Base-by-base conservation (phyloP, 768 basidiomycete species). In the Lentinus brumalis region DNA sequence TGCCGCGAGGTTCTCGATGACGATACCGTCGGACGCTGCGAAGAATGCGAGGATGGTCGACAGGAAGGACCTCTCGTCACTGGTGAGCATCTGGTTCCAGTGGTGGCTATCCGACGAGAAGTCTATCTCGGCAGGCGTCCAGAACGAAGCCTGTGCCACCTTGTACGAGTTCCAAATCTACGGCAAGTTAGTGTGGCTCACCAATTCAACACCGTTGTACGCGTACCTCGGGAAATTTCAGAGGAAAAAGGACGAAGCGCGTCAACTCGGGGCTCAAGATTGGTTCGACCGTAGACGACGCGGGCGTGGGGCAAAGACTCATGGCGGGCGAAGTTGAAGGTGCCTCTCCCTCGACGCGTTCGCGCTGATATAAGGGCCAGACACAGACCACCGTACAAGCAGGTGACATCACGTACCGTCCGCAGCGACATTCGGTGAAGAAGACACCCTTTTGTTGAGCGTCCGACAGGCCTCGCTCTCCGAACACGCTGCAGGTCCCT, bases 151-250 rank as follows among this genome's bases (percentile, higher is more conserved):
- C 66, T 83, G 79, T n/a, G 81, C 81, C 65, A 77, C 76, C 68
- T 83, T 83, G 75, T 83, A 83, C 71, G 77, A 75, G 60, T 77
- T 76, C 81, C 81, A 83, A 64, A 83, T 79, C 80, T 82, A 63
- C 14, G n/a, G n/a, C n/a, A n/a, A n/a, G n/a, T n/a, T n/a, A 7
- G 5, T 11, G 14, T 29, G 47, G n/a, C 7, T 14, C n/a, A 31
- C 4, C 47, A 4, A 5, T 5, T 5, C 32, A n/a, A 35, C 10
- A 10, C 10, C 10, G 29, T 49, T 3, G 47, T 21, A 49, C n/a
- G n/a, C 47, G 6, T 2, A 30, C 18, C 47, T 10, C 26, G 29
- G 8, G 47, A 26, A 2, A 11, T 26, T 26, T 5, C 5, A 30
- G 1, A 1, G 18, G 47, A 26, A 10, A 26, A 7, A 49, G 12